These are phyloP conservation scores for Rhizoctonia solani DNA, from an alignment of 1,284 basidiomycete genomes.

Conservation along the genomic window DNA sequence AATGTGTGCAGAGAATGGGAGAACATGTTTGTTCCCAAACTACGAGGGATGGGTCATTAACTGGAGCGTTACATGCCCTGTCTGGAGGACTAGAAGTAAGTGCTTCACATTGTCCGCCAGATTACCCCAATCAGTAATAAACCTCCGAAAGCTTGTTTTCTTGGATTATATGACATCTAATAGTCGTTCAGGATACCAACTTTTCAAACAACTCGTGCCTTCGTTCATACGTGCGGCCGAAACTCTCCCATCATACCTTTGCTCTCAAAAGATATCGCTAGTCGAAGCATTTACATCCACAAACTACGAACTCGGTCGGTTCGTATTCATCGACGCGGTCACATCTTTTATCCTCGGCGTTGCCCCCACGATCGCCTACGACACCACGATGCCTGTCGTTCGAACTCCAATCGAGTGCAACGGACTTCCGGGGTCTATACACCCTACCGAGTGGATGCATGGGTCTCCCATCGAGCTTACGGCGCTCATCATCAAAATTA, in stretches of 20 bases:
- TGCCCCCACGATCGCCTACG: slow-evolving; percentile 15
- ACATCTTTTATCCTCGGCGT: slow-evolving; percentile 6
- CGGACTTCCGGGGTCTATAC: not conserved
- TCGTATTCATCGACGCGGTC: slow-evolving; percentile 19
- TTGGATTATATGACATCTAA: not conserved
- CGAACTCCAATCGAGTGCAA: not conserved
- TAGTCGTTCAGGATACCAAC: not conserved
- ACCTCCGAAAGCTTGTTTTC: not conserved
- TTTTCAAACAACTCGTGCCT: not conserved
- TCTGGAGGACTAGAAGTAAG: slow-evolving; percentile 20
- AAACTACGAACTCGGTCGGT: slow-evolving; percentile 4
- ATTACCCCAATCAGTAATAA: not conserved
- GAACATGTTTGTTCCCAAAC: not conserved
- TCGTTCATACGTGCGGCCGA: not conserved
- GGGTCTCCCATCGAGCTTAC: not conserved
- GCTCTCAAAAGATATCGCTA: not conserved
- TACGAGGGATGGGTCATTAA: not conserved
- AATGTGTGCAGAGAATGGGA: not conserved
- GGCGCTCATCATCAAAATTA: not conserved
- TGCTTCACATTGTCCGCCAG: not conserved
- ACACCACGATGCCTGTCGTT: not conserved
- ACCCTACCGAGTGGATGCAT: slow-evolving; percentile 13
- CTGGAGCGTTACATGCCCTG: not conserved
- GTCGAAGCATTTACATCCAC: not conserved
- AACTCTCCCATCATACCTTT: not conserved